Conservation (phyloP, 2,329 filamentous ascomycete species). For the Sporothrix curviconia region DNA sequence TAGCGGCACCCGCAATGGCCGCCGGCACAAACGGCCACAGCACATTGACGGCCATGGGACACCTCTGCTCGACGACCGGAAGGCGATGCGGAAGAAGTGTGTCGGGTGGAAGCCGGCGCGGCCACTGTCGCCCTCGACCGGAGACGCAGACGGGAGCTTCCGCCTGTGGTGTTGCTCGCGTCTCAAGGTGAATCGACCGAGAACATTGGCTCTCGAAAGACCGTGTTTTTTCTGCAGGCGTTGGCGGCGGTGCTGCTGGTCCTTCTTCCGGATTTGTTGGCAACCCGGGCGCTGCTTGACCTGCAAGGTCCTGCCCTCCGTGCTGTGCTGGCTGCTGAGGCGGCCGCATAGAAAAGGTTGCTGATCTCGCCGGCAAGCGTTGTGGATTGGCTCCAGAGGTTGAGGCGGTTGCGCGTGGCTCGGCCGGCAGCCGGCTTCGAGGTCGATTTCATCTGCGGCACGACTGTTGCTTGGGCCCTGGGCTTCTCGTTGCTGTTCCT, state of each 20-base stretch:
- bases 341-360: not conserved
- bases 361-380: not conserved
- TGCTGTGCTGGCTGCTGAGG: not conserved
- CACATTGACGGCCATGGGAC: slow-evolving; percentile 60
- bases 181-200: not conserved
- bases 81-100: slow-evolving; percentile 58
- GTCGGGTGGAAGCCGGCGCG: slow-evolving; percentile 57
- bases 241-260: not conserved
- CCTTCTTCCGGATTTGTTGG: too few relatives aligned
- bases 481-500: slow-evolving; percentile 3
- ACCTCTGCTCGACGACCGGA: slow-evolving; percentile 56
- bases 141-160: slow-evolving; percentile 13
- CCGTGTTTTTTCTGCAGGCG: not conserved
- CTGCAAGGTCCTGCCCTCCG: not conserved
- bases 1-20: slow-evolving; percentile 59
- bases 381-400: not conserved
- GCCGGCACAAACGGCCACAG: slow-evolving; percentile 70
- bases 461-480: not conserved
- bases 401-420: not conserved
- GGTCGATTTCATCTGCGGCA: not conserved
- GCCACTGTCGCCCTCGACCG: slow-evolving; percentile 56
- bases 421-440: not conserved
- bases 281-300: not conserved
- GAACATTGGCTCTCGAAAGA: not conserved
- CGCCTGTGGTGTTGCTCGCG: not conserved